Conservation (phyloP, 2,329 filamentous ascomycete genomes). For the Trichophyton verrucosum region DNA sequence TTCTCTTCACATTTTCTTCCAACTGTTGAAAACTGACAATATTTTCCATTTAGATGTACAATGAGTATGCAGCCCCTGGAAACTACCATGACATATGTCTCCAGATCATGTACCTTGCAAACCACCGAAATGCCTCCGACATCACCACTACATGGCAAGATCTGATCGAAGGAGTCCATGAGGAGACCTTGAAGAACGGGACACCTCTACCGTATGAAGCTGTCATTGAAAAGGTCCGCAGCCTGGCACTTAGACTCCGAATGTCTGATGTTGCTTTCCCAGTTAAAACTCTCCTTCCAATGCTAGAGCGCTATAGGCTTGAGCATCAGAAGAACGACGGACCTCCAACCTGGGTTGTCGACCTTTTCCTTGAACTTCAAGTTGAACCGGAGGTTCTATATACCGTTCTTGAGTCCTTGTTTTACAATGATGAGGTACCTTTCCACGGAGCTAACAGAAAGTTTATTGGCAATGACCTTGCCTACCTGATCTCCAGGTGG, state of each 20-base stretch:
- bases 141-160: slow-evolving; percentile 76
- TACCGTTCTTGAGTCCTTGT: slow-evolving; percentile 51
- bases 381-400: slow-evolving; percentile 51
- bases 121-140: slow-evolving; percentile 76
- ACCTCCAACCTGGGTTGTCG: slow-evolving; percentile 47
- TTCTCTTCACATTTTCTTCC: slow-evolving; percentile 8
- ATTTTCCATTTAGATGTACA: slow-evolving; percentile 57
- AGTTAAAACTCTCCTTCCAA: slow-evolving; percentile 41
- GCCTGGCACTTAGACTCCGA: slow-evolving; percentile 44
- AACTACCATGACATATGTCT: slow-evolving; percentile 90
- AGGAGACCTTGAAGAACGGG: slow-evolving; percentile 35
- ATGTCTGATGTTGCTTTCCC: slow-evolving; percentile 46
- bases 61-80: slow-evolving; percentile 78
- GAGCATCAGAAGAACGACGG: slow-evolving; percentile 38
- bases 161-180: slow-evolving; percentile 61
- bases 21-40: background rate
- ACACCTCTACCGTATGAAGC: slow-evolving; percentile 37
- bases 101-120: slow-evolving; percentile 80
- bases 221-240: slow-evolving; percentile 42
- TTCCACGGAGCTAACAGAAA: slow-evolving; percentile 48
- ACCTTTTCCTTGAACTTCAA: slow-evolving; percentile 52
- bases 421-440: slow-evolving; percentile 54
- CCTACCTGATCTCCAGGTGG: slow-evolving; percentile 52
- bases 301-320: slow-evolving; percentile 43
- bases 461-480: slow-evolving; percentile 48